These are phyloP conservation scores for Lentinula edodes DNA, from an alignment of 768 basidiomycete genomes.

Conservation along the genomic window DNA sequence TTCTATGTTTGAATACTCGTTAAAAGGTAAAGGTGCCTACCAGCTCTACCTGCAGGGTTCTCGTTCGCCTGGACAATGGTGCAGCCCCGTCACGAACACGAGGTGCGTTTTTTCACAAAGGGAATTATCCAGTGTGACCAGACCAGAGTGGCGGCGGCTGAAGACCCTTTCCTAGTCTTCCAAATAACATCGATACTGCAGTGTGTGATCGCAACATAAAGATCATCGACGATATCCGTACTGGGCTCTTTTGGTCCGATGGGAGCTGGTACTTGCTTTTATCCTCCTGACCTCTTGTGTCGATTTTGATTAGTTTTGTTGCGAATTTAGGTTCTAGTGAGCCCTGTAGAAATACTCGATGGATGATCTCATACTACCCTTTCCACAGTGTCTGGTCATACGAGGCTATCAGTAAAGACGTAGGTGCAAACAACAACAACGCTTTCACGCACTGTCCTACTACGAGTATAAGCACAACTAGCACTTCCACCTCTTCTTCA, in stretches of 20 bases:
- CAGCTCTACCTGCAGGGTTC: conserved; percentile 3
- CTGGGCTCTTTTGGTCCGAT: conserved; percentile 12
- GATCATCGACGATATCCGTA: conserved; percentile 14
- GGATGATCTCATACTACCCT: too few species aligned
- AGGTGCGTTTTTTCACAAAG: too few species aligned
- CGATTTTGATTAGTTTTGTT: background rate
- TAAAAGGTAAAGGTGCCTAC: conserved; percentile 5
- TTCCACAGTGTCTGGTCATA: background rate
- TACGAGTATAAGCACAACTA: background rate
- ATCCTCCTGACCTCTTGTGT: background rate
- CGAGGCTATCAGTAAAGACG: conserved; percentile 11
- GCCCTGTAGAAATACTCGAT: background rate
- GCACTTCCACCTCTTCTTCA: background rate
- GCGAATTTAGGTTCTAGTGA: background rate
- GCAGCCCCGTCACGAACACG: conserved; percentile 10
- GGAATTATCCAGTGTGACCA: background rate
- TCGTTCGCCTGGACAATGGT: conserved; percentile 8
- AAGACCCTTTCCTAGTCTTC: conserved; percentile 12
- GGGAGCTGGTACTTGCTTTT: conserved; percentile 14
- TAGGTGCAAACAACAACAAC: conserved; percentile 17
- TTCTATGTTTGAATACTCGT: background rate
- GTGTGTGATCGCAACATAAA: conserved; percentile 17
- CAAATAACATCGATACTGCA: conserved; percentile 13
- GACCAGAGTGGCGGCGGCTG: too few species aligned
- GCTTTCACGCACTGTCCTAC: conserved; percentile 21